These are phyloP conservation scores for Lepiota venenata DNA, from an alignment of 768 basidiomycete genomes.

Conservation along the genomic window DNA sequence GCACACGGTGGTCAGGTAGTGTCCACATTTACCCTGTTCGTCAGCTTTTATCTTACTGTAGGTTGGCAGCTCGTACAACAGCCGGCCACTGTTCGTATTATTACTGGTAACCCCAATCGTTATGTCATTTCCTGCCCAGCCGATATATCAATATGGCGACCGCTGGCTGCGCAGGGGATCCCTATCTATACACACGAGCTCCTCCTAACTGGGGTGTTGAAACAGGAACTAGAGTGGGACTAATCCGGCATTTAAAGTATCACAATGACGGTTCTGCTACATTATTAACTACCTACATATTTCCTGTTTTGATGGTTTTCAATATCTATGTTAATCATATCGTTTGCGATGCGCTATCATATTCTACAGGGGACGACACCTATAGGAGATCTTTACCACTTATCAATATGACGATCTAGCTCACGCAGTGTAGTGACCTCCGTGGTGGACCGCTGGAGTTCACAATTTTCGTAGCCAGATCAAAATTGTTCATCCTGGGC, in stretches of 20 bases:
- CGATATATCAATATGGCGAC: constrained; percentile 65
- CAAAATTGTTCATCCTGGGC: no score
- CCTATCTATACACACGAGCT: constrained; percentile 71
- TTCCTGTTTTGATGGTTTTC: no score
- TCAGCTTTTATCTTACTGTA: neutral
- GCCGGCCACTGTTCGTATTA: constrained; percentile 51
- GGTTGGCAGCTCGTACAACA: constrained; percentile 37
- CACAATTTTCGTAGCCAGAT: no score
- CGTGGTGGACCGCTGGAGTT: no score
- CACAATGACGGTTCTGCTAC: neutral
- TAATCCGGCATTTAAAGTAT: constrained; percentile 33
- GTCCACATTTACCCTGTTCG: constrained; percentile 3
- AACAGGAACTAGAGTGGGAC: constrained; percentile 67
- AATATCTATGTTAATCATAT: no score
- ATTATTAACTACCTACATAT: neutral
- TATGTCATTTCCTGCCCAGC: constrained; percentile 65
- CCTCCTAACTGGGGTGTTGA: constrained; percentile 58
- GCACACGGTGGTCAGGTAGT: constrained; percentile 72
- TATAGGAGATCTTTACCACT: no score
- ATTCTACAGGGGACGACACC: no score
- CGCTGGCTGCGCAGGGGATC: constrained; percentile 44
- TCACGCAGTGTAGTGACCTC: no score
- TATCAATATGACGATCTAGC: no score
- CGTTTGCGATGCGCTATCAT: no score
- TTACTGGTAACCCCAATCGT: constrained; percentile 48